These are phyloP conservation scores for Kuraishia borneana DNA, from an alignment of 805 yeast genomes.

Conservation along the genomic window DNA sequence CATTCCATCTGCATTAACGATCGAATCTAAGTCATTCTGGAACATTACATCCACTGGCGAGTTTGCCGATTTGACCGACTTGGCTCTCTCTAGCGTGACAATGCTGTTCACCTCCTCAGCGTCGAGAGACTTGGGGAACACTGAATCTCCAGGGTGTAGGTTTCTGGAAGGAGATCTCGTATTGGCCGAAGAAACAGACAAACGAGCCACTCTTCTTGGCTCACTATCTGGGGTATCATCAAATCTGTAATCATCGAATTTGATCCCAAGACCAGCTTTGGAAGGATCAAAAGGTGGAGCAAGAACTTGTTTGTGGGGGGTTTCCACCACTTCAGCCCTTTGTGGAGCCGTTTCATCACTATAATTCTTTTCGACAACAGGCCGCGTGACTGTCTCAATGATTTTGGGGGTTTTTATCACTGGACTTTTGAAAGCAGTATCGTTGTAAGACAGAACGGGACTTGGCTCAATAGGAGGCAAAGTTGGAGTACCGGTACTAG, in stretches of 20 bases:
- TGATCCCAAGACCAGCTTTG: constrained; percentile 2
- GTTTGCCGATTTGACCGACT: constrained; percentile 43
- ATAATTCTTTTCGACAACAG: neutral
- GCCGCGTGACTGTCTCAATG: neutral
- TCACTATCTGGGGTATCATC: constrained; percentile 1
- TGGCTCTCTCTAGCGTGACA: constrained; percentile 56
- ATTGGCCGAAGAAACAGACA: neutral
- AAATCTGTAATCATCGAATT: constrained; percentile 1
- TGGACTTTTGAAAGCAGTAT: neutral
- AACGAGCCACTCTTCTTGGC: neutral
- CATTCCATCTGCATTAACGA: constrained; percentile 30
- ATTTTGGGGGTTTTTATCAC: neutral
- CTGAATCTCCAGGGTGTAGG: constrained; percentile 38
- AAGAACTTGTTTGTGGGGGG: neutral
- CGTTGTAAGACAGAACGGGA: neutral
- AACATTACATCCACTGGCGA: constrained; percentile 16
- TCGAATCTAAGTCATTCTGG: constrained; percentile 8
- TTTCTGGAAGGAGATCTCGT: constrained; percentile 2
- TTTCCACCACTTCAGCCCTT: neutral
- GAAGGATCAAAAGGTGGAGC: neutral
- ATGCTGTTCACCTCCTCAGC: constrained; percentile 66
- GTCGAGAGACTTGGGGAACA: constrained; percentile 63
- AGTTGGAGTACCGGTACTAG: neutral
- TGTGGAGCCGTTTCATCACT: neutral
- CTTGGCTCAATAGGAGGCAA: neutral